phyloP scores from a whole-genome alignment of 1,139 yeast species.

The Arxiozyma slooffiae region DNA sequence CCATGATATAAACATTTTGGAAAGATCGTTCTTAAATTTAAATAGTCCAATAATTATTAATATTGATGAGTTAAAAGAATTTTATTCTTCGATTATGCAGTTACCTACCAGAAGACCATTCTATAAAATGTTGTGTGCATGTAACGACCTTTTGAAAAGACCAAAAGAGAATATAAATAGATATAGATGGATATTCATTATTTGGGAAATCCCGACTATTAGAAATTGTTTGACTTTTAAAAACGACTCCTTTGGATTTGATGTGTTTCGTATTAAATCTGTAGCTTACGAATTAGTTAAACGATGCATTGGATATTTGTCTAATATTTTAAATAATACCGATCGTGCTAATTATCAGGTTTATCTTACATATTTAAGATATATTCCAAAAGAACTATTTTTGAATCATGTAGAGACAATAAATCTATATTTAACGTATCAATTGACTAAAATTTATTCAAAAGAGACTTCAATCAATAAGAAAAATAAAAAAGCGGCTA shows the following conservation, averaged over 20 bases:
- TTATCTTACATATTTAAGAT: slow-evolving; percentile 51
- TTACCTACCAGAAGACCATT: slow-evolving; percentile 56
- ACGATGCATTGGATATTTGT: slow-evolving; percentile 54
- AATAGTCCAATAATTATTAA: slow-evolving; percentile 31
- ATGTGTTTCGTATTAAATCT: slow-evolving; percentile 44
- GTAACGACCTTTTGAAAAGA: slow-evolving; percentile 40
- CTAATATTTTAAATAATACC: slow-evolving; percentile 36
- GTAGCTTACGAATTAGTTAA: slow-evolving; percentile 57
- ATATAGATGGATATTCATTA: slow-evolving; percentile 46
- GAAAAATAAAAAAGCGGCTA: slow-evolving; percentile 5
- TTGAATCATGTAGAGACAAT: slow-evolving; percentile 42
- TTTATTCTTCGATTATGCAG: slow-evolving; percentile 37
- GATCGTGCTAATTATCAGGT: slow-evolving; percentile 31
- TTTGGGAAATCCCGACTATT: slow-evolving; percentile 55
- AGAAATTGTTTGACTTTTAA: slow-evolving; percentile 37
- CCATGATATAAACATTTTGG: slow-evolving; percentile 36
- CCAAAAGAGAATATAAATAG: slow-evolving; percentile 29
- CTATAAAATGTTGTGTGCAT: slow-evolving; percentile 42
- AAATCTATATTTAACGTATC: slow-evolving; percentile 58
- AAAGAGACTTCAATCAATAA: neutral
- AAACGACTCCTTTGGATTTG: slow-evolving; percentile 21
- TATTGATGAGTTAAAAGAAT: slow-evolving; percentile 35
- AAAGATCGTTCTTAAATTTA: slow-evolving; percentile 40
- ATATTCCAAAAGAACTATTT: slow-evolving; percentile 36
- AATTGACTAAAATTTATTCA: slow-evolving; percentile 28